A percentile compares a stretch with the other conserved stretches of the same genome.
phyloP scores from a whole-genome alignment of 768 basidiomycete genomes.

The Amanita rimosa region DNA sequence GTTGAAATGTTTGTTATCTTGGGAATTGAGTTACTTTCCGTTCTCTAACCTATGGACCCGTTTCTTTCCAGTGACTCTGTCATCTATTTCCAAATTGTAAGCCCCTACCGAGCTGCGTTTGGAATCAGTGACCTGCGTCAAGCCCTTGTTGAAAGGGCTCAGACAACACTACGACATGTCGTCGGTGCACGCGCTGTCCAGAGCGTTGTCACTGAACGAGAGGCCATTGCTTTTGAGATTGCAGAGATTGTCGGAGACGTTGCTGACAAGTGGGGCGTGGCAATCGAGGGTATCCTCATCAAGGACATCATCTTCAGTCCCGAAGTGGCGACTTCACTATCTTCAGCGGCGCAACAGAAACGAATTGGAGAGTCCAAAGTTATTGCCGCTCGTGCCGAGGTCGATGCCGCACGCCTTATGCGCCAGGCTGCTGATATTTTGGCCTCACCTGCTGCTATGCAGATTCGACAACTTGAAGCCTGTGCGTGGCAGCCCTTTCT shows the following conservation, averaged over 20 bases:
- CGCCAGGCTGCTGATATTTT: slow-evolving; percentile 93
- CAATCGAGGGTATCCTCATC: slow-evolving; percentile 93
- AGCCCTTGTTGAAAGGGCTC: slow-evolving; percentile 74
- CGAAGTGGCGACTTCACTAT: slow-evolving; percentile 85
- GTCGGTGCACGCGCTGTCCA: slow-evolving; percentile 95
- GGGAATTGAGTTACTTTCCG: slow-evolving; percentile 2
- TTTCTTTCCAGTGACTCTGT: slow-evolving; percentile 63
- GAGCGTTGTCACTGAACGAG: slow-evolving; percentile 91
- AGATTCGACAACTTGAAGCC: slow-evolving; percentile 94
- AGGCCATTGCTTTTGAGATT: slow-evolving; percentile 93
- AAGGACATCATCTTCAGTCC: slow-evolving; percentile 90
- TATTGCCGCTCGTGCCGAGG: slow-evolving; percentile 92
- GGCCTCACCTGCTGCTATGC: slow-evolving; percentile 94
- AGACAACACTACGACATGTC: slow-evolving; percentile 96
- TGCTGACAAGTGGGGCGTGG: slow-evolving; percentile 94
- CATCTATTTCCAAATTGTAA: slow-evolving; percentile 85
- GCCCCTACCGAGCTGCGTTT: slow-evolving; percentile 89
- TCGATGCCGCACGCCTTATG: slow-evolving; percentile 92
- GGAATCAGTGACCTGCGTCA: slow-evolving; percentile 85
- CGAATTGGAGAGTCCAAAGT: slow-evolving; percentile 94
- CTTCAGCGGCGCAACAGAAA: slow-evolving; percentile 95
- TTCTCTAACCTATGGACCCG: slow-evolving; percentile 5
- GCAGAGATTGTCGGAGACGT: slow-evolving; percentile 91
- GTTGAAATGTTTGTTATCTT: slow-evolving; percentile 67
- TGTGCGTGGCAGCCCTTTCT: slow-evolving; percentile 21